Base-by-base conservation (phyloP, 2,329 filamentous ascomycete species). In the Fusarium nematophilum region DNA sequence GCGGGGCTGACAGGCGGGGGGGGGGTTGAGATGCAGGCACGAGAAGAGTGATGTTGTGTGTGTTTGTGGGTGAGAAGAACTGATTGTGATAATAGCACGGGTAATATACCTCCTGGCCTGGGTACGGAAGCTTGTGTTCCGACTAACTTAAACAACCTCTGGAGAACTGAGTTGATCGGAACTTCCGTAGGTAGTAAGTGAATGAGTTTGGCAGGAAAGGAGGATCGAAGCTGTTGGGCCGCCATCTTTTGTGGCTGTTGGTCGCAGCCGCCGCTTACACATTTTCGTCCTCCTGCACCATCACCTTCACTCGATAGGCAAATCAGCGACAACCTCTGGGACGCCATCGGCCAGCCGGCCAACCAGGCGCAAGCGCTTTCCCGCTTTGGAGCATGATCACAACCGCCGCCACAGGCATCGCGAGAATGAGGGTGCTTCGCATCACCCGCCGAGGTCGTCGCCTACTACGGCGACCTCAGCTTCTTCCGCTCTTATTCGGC, bases 291-390 rank as follows among this genome's bases (percentile, higher is more conserved):
- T 49, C 48, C 56, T 47, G 23, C 47, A 60, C 39, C 48, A 53
- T 44, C 40, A 40, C 29, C 18, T 40, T 37, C 34, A 47, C 18
- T 13, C 15, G 40, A 40, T 59, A n/a, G n/a, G n/a, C n/a, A n/a
- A n/a, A 52, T 60, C 59, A 65, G 44, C 55, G 64, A 49, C 39
- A 52, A 48, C n/a, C n/a, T n/a, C n/a, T n/a, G n/a, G n/a, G n/a
- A n/a, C n/a, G 37, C 58, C 33, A 39, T 11, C 11, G 29, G 40
- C 37, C 7, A 38, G 53, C 39, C 26, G 39, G 30, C 54, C 62
- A 65, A 65, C 53, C 45, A 59, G 23, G 40, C 10, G 11, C 34
- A n/a, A 15, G 17, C 6, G 18, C 15, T 29, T 36, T 36, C 27
- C 31, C 52, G 47, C 11, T n/a, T 14, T 8, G 34, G 18, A 51